phyloP scores from a whole-genome alignment of 2,329 filamentous ascomycete genomes.

The Phialophora verrucosa region DNA sequence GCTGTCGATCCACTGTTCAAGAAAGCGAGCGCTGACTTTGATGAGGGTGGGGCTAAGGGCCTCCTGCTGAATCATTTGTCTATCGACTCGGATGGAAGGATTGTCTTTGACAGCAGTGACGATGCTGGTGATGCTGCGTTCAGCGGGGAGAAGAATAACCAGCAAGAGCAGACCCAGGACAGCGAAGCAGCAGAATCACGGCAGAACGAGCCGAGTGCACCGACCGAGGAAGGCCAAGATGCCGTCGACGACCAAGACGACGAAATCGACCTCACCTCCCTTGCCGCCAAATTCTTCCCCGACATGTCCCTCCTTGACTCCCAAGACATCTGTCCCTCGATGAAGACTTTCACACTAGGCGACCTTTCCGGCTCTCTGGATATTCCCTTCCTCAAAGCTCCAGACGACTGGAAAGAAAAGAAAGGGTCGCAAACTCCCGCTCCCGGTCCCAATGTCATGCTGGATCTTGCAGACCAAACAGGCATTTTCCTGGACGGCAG shows the following conservation, averaged over 20 bases:
- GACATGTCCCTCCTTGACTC: constrained; percentile 76
- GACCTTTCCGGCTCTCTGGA: constrained; percentile 83
- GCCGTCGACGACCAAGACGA: constrained; percentile 58
- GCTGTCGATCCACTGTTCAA: constrained; percentile 98
- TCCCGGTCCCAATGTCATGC: constrained; percentile 35
- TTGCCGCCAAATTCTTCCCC: constrained; percentile 84
- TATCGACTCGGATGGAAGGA: constrained; percentile 87
- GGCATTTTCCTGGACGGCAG: constrained; percentile 87
- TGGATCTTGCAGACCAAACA: constrained; percentile 68
- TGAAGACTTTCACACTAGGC: constrained; percentile 92
- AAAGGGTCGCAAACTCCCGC: constrained; percentile 50
- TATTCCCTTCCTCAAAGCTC: constrained; percentile 87
- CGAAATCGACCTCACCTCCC: constrained; percentile 76
- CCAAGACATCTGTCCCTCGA: constrained; percentile 90
- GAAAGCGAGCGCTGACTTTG: constrained; percentile 96
- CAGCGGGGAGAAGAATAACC: constrained; percentile 42
- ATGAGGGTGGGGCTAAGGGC: constrained; percentile 96
- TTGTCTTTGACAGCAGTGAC: constrained; percentile 98
- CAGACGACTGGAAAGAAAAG: constrained; percentile 81
- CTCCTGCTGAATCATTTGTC: constrained; percentile 94
- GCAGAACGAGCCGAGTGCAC: constrained; percentile 43
- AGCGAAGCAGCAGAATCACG: constrained; percentile 55
- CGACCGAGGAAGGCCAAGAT: constrained; percentile 47
- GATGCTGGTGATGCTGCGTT: constrained; percentile 66
- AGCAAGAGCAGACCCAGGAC: constrained; percentile 40